Conservation (phyloP, 345 rosid genomes). For the Turnera subulata region DNA sequence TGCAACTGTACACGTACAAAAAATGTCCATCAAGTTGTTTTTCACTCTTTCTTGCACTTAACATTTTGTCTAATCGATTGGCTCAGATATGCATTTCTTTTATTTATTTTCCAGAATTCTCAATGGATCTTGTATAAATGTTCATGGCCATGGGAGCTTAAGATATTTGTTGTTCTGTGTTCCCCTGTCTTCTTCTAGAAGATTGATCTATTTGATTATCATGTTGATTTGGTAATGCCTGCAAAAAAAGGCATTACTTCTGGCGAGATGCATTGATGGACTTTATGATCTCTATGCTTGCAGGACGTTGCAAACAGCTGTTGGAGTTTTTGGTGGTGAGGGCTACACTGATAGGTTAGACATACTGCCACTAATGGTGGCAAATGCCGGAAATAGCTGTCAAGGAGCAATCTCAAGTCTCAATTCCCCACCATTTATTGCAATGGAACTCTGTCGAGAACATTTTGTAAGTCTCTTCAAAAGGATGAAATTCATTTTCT, state of each 20-base stretch:
- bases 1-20: no score
- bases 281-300: conserved; percentile 19
- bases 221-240: no score
- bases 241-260: no score
- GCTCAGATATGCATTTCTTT: neutral
- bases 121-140: no score
- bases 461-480: conserved; percentile 58
- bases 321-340: conserved; percentile 93
- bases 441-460: conserved; percentile 88
- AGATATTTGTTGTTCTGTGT: no score
- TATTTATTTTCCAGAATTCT: no score
- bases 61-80: no score
- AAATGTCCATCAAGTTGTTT: no score
- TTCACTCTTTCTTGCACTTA: no score
- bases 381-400: conserved; percentile 78
- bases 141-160: no score
- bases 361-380: conserved; percentile 76
- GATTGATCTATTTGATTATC: neutral
- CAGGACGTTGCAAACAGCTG: conserved; percentile 97
- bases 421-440: conserved; percentile 68
- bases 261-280: neutral
- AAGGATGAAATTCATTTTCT: neutral
- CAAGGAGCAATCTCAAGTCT: conserved; percentile 82
- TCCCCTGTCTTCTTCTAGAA: no score
- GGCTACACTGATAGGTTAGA: conserved; percentile 60